A percentile compares a stretch with the other conserved stretches of the same genome.
Evolutionary conservation across 75 land plant species (phyloP).

Genomic region (Sequoia sempervirens): DNA sequence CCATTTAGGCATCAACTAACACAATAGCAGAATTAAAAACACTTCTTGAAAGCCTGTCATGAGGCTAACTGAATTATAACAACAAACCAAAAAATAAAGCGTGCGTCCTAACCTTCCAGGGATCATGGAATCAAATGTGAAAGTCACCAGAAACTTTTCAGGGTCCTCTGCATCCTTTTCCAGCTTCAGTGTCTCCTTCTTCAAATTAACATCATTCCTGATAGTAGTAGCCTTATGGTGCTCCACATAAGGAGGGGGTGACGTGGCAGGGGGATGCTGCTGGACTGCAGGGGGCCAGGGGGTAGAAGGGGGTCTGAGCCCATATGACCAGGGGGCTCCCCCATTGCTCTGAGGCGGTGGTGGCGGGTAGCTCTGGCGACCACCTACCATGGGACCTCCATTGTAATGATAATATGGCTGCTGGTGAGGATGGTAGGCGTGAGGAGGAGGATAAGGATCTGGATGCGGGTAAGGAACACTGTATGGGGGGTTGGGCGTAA

Average conservation of each 20-base stretch:
- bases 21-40: background rate
- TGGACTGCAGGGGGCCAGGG: constrained; percentile 11
- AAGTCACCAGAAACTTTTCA: constrained; percentile 62
- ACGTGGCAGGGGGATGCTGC: constrained; percentile 9
- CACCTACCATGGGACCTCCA: constrained; percentile 12
- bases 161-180: constrained; percentile 83
- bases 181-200: constrained; percentile 68
- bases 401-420: constrained; percentile 15
- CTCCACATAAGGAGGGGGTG: constrained; percentile 46
- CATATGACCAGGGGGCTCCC: background rate
- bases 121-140: constrained; percentile 87
- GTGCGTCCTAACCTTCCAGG: constrained; percentile 60
- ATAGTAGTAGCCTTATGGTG: constrained; percentile 89
- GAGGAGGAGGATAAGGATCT: constrained; percentile 12
- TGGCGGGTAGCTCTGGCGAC: constrained; percentile 18
- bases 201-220: constrained; percentile 84
- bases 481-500: constrained; percentile 20
- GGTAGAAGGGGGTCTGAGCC: background rate
- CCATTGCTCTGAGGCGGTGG: constrained; percentile 1
- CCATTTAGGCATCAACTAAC: background rate
- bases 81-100: background rate
- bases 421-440: constrained; percentile 14
- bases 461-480: constrained; percentile 21
- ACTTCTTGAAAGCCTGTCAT: background rate
- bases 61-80: background rate